A percentile compares a stretch with the other conserved stretches of the same genome.
phyloP scores from a whole-genome alignment of 306 rosid species.

The Prunus mira region DNA sequence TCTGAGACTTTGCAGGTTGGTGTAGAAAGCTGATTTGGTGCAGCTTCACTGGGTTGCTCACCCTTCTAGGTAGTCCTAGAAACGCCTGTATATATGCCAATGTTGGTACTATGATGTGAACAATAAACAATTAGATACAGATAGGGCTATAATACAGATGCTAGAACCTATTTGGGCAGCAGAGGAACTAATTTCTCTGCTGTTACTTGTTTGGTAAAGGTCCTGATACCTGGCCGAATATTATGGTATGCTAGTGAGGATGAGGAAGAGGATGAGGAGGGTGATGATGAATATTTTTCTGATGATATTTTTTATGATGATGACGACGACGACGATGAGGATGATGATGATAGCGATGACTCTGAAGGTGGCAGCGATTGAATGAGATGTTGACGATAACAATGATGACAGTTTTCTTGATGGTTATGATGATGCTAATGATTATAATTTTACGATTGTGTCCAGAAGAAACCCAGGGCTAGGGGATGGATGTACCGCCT shows the following conservation, averaged over 20 bases:
- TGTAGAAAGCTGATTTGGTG: background rate
- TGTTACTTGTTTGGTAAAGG: slow-evolving; percentile 67
- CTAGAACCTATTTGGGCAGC: slow-evolving; percentile 43
- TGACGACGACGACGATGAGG: background rate
- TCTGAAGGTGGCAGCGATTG: slow-evolving; percentile 1
- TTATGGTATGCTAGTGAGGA: slow-evolving; percentile 38
- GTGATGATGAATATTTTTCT: background rate
- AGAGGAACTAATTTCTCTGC: slow-evolving; percentile 83
- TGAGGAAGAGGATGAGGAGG: background rate
- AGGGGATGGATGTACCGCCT: slow-evolving; percentile 76
- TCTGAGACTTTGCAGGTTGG: background rate
- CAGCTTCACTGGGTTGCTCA: background rate
- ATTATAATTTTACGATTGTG: slow-evolving; percentile 37
- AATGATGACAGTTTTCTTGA: slow-evolving; percentile 35
- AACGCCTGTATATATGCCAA: background rate
- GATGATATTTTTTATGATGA: slow-evolving; percentile 6
- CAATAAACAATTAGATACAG: background rate
- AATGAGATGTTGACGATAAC: slow-evolving; percentile 30
- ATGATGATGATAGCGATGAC: background rate
- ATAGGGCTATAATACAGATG: slow-evolving; percentile 31
- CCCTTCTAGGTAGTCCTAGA: slow-evolving; percentile 7
- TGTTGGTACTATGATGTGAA: background rate
- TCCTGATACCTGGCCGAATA: slow-evolving; percentile 33
- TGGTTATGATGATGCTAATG: slow-evolving; percentile 39
- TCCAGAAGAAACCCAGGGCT: slow-evolving; percentile 74